Evolutionary conservation across 1,284 basidiomycete genomes (phyloP), one percentile per base, ranked within the genome.

Genomic region (Ganoderma sinense): DNA sequence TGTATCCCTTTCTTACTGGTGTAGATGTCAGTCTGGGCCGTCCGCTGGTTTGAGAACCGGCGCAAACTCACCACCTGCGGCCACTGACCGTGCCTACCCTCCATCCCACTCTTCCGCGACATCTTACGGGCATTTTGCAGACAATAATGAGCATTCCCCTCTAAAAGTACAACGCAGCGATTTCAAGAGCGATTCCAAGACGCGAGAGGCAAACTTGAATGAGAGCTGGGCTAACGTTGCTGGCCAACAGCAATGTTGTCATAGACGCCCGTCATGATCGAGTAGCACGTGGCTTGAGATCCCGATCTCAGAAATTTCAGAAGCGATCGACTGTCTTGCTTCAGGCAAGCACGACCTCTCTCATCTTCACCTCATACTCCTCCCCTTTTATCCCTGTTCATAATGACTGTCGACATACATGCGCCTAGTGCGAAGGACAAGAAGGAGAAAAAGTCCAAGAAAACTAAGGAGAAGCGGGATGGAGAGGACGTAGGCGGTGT

Each of bases 401-500:
- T 20, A 53, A 69, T 73, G 69, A 71, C 72, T 29, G 39, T 60
- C 33, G 69, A 69, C 1, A n/a, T 67, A 31, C 26, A 45, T 6
- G 10, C 20, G 1, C 4, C 20, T 0, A 33, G 33, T 2, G 6
- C 39, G n/a, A 14, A 14, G n/a, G 62, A 59, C 16, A 20, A 14
- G 23, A 13, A 31, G 18, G 51, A 48, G 33, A 71, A 71, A 33
- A 66, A 71, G 41, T 31, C 53, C 53, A 78, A 79, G 69, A 78
- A 78, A 60, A 71, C 70, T 20, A 77, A 76, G 67, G 75, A 75
- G 64, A 58, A 64, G 48, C 55, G 64, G 29, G 56, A 64, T 45
- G 64, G 72, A 36, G 73, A 62, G 41, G 75, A 69, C 33, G 39
- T 67, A 68, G 74, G 73, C 72, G 78, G 77, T 78, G 74, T 77